phyloP scores from a whole-genome alignment of 768 basidiomycete genomes.

The Tylopilus rubrobrunneus region DNA sequence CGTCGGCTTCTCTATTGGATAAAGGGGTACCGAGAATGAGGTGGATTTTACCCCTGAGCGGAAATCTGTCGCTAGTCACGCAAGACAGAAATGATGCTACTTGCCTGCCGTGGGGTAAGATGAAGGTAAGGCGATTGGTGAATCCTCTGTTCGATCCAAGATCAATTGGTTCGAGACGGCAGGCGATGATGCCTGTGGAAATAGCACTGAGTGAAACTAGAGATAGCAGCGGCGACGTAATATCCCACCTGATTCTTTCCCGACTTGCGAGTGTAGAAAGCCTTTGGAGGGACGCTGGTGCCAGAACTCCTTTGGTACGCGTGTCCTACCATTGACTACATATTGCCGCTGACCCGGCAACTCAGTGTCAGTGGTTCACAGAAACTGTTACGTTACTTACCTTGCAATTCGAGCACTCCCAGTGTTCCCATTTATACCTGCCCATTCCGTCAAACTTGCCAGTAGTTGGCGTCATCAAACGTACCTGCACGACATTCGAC shows the following conservation, averaged over 20 bases:
- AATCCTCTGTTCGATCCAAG: slow-evolving; percentile 22
- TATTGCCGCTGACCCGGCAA: slow-evolving; percentile 12
- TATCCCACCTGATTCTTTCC: slow-evolving; percentile 27
- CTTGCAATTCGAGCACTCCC: slow-evolving; percentile 62
- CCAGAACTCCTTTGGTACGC: slow-evolving; percentile 38
- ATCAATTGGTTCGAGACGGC: slow-evolving; percentile 14
- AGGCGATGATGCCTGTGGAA: slow-evolving; percentile 17
- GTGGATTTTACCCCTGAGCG: slow-evolving; percentile 55
- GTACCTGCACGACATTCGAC: slow-evolving; percentile 73
- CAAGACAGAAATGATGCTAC: slow-evolving; percentile 5
- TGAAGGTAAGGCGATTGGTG: slow-evolving; percentile 43
- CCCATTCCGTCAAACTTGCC: slow-evolving; percentile 1
- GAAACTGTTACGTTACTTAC: slow-evolving; percentile 33
- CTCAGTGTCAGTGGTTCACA: neutral
- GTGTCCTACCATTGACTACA: slow-evolving; percentile 18
- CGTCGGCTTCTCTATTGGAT: slow-evolving; percentile 43
- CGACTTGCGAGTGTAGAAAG: slow-evolving; percentile 27
- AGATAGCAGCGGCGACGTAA: neutral
- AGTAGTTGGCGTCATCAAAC: neutral
- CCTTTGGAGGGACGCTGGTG: slow-evolving; percentile 23
- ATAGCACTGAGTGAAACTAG: neutral
- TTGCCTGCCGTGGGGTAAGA: slow-evolving; percentile 46
- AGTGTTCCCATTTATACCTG: slow-evolving; percentile 72
- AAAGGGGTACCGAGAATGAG: slow-evolving; percentile 41
- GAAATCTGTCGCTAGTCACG: neutral